These are phyloP conservation scores for Adansonia grandidieri DNA, from an alignment of 441 rosid genomes.

Conservation along the genomic window DNA sequence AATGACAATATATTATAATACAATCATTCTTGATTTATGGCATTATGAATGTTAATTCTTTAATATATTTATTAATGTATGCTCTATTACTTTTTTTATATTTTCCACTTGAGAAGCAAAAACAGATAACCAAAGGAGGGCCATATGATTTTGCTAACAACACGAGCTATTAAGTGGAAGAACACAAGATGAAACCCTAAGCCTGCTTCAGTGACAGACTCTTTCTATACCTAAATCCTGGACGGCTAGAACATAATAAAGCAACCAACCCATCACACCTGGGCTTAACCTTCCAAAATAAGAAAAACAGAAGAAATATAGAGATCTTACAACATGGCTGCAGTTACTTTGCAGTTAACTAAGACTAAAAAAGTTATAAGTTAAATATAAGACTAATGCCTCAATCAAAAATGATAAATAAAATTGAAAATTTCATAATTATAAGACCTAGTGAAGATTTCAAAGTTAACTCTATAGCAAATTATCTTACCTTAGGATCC, in stretches of 20 bases:
- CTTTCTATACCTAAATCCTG: too few relatives aligned
- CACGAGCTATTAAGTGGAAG: background rate
- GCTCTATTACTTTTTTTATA: too few relatives aligned
- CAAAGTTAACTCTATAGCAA: background rate
- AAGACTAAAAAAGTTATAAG: background rate
- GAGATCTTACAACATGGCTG: background rate
- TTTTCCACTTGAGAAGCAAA: too few relatives aligned
- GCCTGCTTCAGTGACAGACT: too few relatives aligned
- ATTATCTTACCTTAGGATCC: slow-evolving; percentile 57
- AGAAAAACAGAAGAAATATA: background rate
- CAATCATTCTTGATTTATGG: background rate
- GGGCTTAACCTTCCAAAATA: background rate
- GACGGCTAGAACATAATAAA: too few relatives aligned
- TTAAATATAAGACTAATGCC: background rate
- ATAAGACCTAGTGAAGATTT: background rate
- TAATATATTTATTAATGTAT: too few relatives aligned
- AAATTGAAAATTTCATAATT: background rate
- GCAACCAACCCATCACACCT: background rate
- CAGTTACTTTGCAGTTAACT: background rate
- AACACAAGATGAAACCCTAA: too few relatives aligned
- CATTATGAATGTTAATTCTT: too few relatives aligned
- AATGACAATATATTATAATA: background rate
- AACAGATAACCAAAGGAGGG: too few relatives aligned
- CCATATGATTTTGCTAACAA: background rate
- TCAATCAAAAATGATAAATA: background rate